These are phyloP conservation scores for Alternaria tenuissima DNA, from an alignment of 2,329 filamentous ascomycete species.

Conservation along the genomic window DNA sequence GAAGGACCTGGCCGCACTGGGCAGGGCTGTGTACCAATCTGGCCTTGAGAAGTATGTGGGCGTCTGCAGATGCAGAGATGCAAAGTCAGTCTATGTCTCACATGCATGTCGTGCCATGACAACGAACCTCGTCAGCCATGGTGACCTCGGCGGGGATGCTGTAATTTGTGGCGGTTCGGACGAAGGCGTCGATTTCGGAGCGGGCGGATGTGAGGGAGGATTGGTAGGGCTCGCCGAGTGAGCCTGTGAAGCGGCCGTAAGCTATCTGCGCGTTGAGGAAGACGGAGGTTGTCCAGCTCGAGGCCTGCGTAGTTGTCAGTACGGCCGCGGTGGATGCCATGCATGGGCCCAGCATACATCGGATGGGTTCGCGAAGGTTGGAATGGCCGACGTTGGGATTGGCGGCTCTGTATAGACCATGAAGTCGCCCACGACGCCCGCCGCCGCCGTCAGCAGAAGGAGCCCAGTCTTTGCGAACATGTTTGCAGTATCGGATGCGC, in stretches of 20 bases:
- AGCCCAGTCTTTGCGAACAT: slow-evolving; percentile 27
- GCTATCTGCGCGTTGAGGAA: slow-evolving; percentile 36
- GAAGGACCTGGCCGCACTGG: slow-evolving; percentile 35
- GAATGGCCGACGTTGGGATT: slow-evolving; percentile 39
- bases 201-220: slow-evolving; percentile 37
- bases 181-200: slow-evolving; percentile 39
- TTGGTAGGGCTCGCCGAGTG: slow-evolving; percentile 36
- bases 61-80: slow-evolving; percentile 3
- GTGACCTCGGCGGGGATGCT: slow-evolving; percentile 40
- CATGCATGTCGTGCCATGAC: no score
- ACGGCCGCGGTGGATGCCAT: not conserved
- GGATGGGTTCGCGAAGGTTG: slow-evolving; percentile 31
- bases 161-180: slow-evolving; percentile 32
- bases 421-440: slow-evolving; percentile 36
- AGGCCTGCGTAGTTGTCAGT: slow-evolving; percentile 22
- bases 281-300: slow-evolving; percentile 40
- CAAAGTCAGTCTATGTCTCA: no score
- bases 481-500: slow-evolving; percentile 1
- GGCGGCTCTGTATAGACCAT: slow-evolving; percentile 44
- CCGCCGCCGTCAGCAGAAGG: slow-evolving; percentile 25
- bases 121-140: slow-evolving; percentile 15
- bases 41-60: slow-evolving; percentile 35
- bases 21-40: slow-evolving; percentile 42
- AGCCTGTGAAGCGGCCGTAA: slow-evolving; percentile 30
- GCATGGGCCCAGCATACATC: slow-evolving; percentile 22